A percentile compares a stretch with the other conserved stretches of the same genome.
Conservation (phyloP, 306 rosid genomes). For the Vigna angularis region DNA sequence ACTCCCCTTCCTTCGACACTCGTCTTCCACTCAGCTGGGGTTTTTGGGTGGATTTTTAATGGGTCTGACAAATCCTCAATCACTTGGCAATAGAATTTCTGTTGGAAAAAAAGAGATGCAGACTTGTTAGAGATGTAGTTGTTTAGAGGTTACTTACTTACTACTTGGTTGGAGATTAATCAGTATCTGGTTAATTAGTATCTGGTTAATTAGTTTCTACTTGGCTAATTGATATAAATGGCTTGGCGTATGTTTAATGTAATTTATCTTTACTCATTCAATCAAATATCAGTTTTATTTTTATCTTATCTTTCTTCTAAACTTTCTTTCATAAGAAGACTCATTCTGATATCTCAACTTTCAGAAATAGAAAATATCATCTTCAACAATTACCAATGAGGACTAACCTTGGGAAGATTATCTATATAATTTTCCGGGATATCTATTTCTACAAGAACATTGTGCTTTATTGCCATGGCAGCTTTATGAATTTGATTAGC, state of each 20-base stretch:
- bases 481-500: constrained; percentile 96
- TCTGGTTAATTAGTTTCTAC: neutral
- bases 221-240: too few species aligned
- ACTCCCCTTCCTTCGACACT: too few species aligned
- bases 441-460: constrained; percentile 82
- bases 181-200: too few species aligned
- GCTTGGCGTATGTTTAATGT: too few species aligned
- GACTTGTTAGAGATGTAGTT: constrained; percentile 20
- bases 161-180: neutral
- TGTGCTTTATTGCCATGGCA: constrained; percentile 91
- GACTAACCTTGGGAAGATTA: constrained; percentile 87
- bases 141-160: neutral
- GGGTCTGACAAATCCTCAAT: constrained; percentile 52
- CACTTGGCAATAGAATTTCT: constrained; percentile 55
- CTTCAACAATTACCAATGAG: constrained; percentile 27
- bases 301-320: neutral
- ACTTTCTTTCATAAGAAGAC: neutral
- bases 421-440: constrained; percentile 78
- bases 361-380: neutral
- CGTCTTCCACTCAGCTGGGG: too few species aligned
- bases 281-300: neutral
- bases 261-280: too few species aligned
- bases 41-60: too few species aligned
- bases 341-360: constrained; percentile 44
- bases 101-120: constrained; percentile 46